Evolutionary conservation across 2,329 filamentous ascomycete species (phyloP), one percentile per base, ranked within the genome.

Genomic region (Xylaria sp.): DNA sequence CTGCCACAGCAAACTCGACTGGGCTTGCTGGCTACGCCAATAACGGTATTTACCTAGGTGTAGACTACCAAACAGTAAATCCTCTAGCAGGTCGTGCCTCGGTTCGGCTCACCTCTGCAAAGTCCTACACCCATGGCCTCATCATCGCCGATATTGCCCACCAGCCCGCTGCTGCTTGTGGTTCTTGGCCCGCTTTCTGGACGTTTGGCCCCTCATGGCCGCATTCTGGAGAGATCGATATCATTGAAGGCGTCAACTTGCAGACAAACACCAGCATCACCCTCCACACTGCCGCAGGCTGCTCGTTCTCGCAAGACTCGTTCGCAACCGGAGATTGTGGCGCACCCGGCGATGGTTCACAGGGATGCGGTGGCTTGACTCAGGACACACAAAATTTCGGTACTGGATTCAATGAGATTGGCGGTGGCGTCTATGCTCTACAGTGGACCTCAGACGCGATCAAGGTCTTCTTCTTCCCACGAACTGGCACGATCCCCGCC

Each of bases 401-500:
- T 15, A 81, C 86, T 30, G 88, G 86, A 7, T 94, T 97, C 83
- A 96, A 96, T 80, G 81, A 81, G 28, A 85, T 80, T 36, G 85
- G 86, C 10, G 92, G 92, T 28, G 92, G 91, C 45, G 84, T 94
- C 53, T 94, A 91, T 74, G 91, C 89, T 39, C 87, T 90, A 64
- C 89, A 94, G 79, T 97, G 94, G 92, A 93, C 91, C 1, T 84
- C 86, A 34, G 77, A 86, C 0, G 84, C 84, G 70, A 96, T 98
- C 78, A 86, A 86, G 46, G 85, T 97, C 71, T 97, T 90, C 88
- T 95, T 93, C 85, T 97, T 97, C 81, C 84, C 90, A 0, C 90
- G 92, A 32, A 72, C 62, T 67, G 79, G 78, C 70, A 77, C 78
- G 15, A 87, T 94, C 66, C 93, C 92, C 0, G 74, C 79, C 3